Evolutionary conservation across 2,329 filamentous ascomycete species (phyloP).

Genomic region (Pseudocercospora eumusae): DNA sequence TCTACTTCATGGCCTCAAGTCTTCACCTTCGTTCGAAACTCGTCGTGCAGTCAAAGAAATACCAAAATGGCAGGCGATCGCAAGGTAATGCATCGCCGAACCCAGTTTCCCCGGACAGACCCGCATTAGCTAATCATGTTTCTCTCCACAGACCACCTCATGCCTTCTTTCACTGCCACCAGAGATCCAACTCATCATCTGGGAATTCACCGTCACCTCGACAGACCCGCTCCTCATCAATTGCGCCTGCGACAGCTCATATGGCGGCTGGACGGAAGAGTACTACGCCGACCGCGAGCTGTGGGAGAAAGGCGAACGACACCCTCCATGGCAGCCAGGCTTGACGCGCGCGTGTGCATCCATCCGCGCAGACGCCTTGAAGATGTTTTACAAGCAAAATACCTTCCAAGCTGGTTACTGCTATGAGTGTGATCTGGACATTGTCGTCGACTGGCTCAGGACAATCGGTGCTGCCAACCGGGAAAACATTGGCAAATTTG

Average conservation of each 20-base stretch:
- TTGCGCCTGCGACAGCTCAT: slow-evolving; percentile 30
- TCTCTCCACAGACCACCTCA: background rate
- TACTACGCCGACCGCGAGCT: slow-evolving; percentile 22
- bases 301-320: slow-evolving; percentile 24
- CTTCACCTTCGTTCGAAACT: background rate
- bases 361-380: slow-evolving; percentile 28
- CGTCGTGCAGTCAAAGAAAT: too few relatives aligned
- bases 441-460: slow-evolving; percentile 23
- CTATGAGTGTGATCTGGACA: slow-evolving; percentile 23
- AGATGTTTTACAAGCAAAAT: slow-evolving; percentile 32
- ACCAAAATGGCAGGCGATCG: background rate
- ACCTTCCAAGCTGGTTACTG: slow-evolving; percentile 30
- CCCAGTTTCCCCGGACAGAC: background rate
- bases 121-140: background rate
- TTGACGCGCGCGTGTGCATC: slow-evolving; percentile 26
- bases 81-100: background rate
- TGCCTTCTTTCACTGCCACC: slow-evolving; percentile 21
- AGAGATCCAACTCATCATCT: slow-evolving; percentile 28
- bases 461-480: slow-evolving; percentile 26
- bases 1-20: background rate
- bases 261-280: slow-evolving; percentile 20
- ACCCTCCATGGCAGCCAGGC: slow-evolving; percentile 27
- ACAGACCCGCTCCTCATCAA: slow-evolving; percentile 28
- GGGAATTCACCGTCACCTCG: slow-evolving; percentile 28
- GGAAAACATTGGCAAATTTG: slow-evolving; percentile 20